A percentile compares a stretch with the other conserved stretches of the same genome.
phyloP scores from a whole-genome alignment of 495 filamentous ascomycete genomes.

The Trichoderma orchidacearum region DNA sequence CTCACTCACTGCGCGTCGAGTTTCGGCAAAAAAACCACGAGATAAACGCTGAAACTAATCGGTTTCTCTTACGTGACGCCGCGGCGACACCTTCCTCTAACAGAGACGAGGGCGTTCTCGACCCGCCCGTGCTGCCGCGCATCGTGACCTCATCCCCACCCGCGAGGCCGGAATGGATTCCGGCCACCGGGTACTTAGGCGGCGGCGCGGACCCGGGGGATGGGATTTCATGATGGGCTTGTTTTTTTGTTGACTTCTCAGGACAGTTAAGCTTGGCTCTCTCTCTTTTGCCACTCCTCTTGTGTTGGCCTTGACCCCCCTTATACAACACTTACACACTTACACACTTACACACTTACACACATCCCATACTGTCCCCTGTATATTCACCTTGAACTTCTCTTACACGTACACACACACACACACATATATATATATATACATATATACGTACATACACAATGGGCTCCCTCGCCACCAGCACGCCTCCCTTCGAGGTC shows the following conservation, averaged over 20 bases:
- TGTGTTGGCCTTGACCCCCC: neutral
- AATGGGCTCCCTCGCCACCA: conserved; percentile 20
- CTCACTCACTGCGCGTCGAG: neutral
- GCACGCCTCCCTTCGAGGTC: conserved; percentile 19
- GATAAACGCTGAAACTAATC: neutral
- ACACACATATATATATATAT: neutral
- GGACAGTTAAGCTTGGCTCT: neutral
- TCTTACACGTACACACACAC: neutral
- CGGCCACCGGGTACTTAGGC: conserved; percentile 46
- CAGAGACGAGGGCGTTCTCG: neutral
- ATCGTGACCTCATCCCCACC: neutral
- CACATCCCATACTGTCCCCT: conserved; percentile 6
- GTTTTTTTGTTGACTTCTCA: no score
- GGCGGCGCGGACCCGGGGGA: conserved; percentile 18
- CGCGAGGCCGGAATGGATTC: conserved; percentile 46
- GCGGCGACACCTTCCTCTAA: conserved; percentile 1
- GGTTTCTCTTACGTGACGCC: conserved; percentile 3
- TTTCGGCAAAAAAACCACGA: no score
- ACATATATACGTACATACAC: conserved; percentile 8
- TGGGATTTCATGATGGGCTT: no score
- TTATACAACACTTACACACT: neutral
- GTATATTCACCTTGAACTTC: conserved; percentile 17
- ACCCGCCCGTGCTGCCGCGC: neutral
- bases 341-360: neutral
- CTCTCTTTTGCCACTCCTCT: neutral